Conservation (phyloP, 345 rosid genomes). For the Rubroshorea leprosula region DNA sequence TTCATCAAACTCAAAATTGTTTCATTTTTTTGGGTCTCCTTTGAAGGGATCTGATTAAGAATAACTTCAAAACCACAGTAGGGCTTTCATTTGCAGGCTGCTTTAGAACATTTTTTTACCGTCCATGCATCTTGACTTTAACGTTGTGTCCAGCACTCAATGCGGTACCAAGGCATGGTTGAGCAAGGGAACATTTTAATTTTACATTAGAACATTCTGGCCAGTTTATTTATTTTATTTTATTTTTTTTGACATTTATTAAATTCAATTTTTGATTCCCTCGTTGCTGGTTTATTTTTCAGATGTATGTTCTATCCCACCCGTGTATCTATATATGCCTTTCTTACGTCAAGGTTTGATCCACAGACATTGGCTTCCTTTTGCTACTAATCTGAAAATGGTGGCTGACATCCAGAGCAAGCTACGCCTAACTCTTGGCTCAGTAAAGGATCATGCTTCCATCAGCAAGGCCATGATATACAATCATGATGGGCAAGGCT, state of each 20-base stretch:
- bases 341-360: slow-evolving; percentile 11
- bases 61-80: not conserved
- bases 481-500: slow-evolving; percentile 37
- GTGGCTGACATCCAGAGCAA: slow-evolving; percentile 47
- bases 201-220: slow-evolving; percentile 1
- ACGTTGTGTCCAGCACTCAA: not conserved
- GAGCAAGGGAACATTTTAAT: not conserved
- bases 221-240: no score
- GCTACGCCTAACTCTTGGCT: slow-evolving; percentile 55
- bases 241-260: slow-evolving; percentile 5
- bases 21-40: no score
- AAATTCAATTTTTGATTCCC: slow-evolving; percentile 23
- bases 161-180: not conserved
- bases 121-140: not conserved
- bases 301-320: not conserved
- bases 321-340: slow-evolving; percentile 15
- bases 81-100: not conserved
- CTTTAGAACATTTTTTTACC: not conserved
- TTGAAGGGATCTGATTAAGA: not conserved
- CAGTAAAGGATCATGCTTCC: slow-evolving; percentile 70
- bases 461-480: slow-evolving; percentile 67
- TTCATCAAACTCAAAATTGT: no score
- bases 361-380: no score
- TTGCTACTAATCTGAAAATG: slow-evolving; percentile 35
- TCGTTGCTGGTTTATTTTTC: slow-evolving; percentile 9